Evolutionary conservation across 371 early-diverging fungal species (phyloP).

Genomic region (Lichtheimia ornata): DNA sequence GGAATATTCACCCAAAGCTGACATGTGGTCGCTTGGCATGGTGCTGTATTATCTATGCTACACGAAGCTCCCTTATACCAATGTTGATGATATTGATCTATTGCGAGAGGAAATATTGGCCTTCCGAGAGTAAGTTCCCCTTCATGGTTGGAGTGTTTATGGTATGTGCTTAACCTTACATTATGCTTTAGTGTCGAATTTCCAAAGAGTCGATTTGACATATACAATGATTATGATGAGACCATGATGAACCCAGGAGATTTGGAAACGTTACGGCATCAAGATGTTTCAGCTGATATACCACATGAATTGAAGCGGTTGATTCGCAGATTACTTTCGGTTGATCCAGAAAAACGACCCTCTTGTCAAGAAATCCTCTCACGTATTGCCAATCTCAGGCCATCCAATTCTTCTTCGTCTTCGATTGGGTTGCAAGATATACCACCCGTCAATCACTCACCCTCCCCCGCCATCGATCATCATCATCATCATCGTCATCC

Average conservation of each 20-base stretch:
- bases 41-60: conserved; percentile 90
- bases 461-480: too few relatives aligned
- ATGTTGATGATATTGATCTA: conserved; percentile 87
- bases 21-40: conserved; percentile 96
- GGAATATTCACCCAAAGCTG: conserved; percentile 84
- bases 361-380: conserved; percentile 63
- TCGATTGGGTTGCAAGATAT: too few relatives aligned
- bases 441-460: too few relatives aligned
- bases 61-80: conserved; percentile 78
- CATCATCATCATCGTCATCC: too few relatives aligned
- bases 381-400: conserved; percentile 24
- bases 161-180: not conserved
- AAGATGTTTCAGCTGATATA: conserved; percentile 35
- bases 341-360: conserved; percentile 64
- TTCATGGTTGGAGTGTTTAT: not conserved
- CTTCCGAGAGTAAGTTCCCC: conserved; percentile 48
- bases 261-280: conserved; percentile 18
- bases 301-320: conserved; percentile 61
- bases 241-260: conserved; percentile 2
- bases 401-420: not conserved
- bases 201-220: conserved; percentile 33
- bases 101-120: conserved; percentile 77
- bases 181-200: conserved; percentile 28
- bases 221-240: conserved; percentile 18
- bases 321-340: conserved; percentile 60